Percentiles rank a stretch among this genome's conserved stretches.
Conservation (phyloP, 331 rosid genomes). For the Acacia pycnantha region DNA sequence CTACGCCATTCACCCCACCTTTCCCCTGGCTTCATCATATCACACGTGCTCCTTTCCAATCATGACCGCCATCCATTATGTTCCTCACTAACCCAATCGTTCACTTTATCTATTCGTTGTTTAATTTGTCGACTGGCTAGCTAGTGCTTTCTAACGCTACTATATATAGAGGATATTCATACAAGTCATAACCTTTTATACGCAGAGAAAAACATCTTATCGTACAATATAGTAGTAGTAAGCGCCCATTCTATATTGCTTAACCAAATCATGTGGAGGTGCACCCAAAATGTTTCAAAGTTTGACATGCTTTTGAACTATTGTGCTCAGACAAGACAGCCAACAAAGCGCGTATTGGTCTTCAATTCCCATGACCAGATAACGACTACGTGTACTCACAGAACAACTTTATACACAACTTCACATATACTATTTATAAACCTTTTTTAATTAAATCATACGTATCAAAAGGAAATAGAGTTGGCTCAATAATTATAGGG, state of each 20-base stretch:
- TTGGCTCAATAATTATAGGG: too few relatives aligned
- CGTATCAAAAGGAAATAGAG: too few relatives aligned
- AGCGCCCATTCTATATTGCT: background rate
- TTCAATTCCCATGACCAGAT: background rate
- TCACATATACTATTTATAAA: background rate
- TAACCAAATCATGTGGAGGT: background rate
- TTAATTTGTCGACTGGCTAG: slow-evolving; percentile 27
- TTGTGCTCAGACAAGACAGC: background rate
- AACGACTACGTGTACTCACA: slow-evolving; percentile 24
- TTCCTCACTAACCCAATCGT: slow-evolving; percentile 30
- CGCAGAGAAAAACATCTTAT: background rate
- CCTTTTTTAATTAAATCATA: too few relatives aligned
- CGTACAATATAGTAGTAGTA: background rate
- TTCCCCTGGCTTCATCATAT: slow-evolving; percentile 38
- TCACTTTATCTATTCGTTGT: background rate
- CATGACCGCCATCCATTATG: slow-evolving; percentile 55
- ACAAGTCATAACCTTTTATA: background rate
- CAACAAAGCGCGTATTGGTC: background rate
- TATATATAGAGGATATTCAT: background rate
- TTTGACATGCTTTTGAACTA: background rate
- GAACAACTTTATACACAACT: background rate
- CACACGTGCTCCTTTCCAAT: slow-evolving; percentile 54
- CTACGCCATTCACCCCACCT: slow-evolving; percentile 37
- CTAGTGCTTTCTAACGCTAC: background rate
- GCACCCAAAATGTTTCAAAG: background rate